Percentiles rank a stretch among this genome's conserved stretches.
Conservation (phyloP, 2,329 filamentous ascomycete species). For the Drechmeria coniospora region DNA sequence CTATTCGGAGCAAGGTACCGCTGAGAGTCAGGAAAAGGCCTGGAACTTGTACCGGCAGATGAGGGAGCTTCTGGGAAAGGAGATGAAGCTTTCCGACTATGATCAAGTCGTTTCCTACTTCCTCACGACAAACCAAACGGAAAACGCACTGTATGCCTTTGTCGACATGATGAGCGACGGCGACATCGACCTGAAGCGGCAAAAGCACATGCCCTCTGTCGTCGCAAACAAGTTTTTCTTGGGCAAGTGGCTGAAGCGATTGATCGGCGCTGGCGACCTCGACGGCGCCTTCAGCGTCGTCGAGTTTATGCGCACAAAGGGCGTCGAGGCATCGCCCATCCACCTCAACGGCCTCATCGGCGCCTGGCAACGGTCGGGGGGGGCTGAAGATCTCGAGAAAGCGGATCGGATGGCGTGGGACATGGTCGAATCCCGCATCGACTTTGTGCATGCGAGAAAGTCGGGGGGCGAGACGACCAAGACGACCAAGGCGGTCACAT, state of each 20-base stretch:
- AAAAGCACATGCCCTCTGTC: conserved; percentile 28
- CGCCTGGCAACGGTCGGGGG: conserved; percentile 55
- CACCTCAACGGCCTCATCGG: conserved; percentile 74
- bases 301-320: conserved; percentile 56
- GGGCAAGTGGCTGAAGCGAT: conserved; percentile 74
- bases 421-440: conserved; percentile 57
- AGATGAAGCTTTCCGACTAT: conserved; percentile 59
- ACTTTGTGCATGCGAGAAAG: conserved; percentile 39
- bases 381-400: conserved; percentile 34
- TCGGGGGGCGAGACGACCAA: conserved; percentile 1
- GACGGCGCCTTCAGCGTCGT: conserved; percentile 59
- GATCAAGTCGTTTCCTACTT: conserved; percentile 60
- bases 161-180: conserved; percentile 75
- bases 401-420: conserved; percentile 58
- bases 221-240: conserved; percentile 67
- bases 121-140: conserved; percentile 46
- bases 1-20: conserved; percentile 37
- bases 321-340: conserved; percentile 52
- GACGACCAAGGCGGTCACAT: conserved; percentile 2
- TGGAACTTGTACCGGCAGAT: conserved; percentile 54
- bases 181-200: conserved; percentile 29
- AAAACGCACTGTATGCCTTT: conserved; percentile 60
- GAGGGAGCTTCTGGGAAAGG: conserved; percentile 39
- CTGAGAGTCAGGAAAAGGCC: conserved; percentile 35
- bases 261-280: conserved; percentile 57